These are phyloP conservation scores for Botrytis galanthina DNA, from an alignment of 2,329 filamentous ascomycete species.

Conservation along the genomic window DNA sequence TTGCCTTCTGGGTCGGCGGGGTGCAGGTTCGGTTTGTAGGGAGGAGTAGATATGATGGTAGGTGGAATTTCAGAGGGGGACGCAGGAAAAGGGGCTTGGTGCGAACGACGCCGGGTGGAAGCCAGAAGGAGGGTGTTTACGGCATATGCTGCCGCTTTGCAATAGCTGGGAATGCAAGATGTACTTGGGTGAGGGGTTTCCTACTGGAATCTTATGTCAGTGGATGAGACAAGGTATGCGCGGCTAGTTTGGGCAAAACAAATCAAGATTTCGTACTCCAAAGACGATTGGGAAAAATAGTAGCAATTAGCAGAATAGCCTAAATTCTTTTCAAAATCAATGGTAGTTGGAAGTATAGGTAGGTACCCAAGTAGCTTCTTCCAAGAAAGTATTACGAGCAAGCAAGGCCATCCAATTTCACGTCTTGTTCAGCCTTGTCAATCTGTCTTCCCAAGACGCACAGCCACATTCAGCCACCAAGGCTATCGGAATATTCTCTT, in stretches of 20 bases:
- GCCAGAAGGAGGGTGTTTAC: slow-evolving; percentile 36
- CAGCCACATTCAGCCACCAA: slow-evolving; percentile 14
- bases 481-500: background rate
- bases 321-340: background rate
- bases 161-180: slow-evolving; percentile 23
- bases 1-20: slow-evolving; percentile 32
- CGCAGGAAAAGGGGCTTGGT: slow-evolving; percentile 18
- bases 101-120: slow-evolving; percentile 30
- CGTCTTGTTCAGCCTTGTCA: background rate
- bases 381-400: background rate
- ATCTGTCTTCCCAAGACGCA: background rate
- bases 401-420: background rate
- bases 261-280: background rate
- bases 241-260: background rate
- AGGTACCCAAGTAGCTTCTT: background rate
- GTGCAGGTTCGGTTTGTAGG: slow-evolving; percentile 30
- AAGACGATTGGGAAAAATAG: background rate
- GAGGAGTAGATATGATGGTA: slow-evolving; percentile 11
- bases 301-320: background rate
- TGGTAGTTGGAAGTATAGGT: background rate
- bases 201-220: slow-evolving; percentile 1
- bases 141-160: slow-evolving; percentile 41
- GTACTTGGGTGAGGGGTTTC: background rate
- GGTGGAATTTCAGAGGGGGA: slow-evolving; percentile 16
- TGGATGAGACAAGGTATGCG: background rate